These are phyloP conservation scores for Cucurbita maxima DNA, from an alignment of 306 rosid genomes.

Conservation along the genomic window DNA sequence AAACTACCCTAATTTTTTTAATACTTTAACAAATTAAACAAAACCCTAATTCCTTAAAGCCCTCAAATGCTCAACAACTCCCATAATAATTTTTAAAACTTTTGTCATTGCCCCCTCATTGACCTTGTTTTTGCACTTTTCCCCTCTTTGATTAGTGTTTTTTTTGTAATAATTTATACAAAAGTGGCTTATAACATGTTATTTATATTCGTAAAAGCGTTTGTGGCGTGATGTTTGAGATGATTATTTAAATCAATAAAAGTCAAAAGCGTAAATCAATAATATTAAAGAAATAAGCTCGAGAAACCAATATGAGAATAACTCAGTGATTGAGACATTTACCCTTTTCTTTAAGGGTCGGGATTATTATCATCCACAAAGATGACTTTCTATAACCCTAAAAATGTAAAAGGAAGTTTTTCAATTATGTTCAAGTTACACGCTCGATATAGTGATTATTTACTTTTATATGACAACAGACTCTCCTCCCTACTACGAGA, in stretches of 20 bases:
- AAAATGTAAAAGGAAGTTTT: too few relatives aligned
- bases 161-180: neutral
- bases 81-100: neutral
- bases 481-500: too few relatives aligned
- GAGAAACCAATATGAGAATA: too few relatives aligned
- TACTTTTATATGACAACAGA: too few relatives aligned
- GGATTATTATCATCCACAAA: too few relatives aligned
- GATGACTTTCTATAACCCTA: too few relatives aligned
- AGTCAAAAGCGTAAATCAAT: neutral
- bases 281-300: too few relatives aligned
- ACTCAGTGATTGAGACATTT: too few relatives aligned
- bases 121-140: neutral
- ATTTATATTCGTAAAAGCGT: neutral
- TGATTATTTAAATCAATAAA: neutral
- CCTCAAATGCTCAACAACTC: slow-evolving; percentile 4
- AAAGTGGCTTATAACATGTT: slow-evolving; percentile 2
- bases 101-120: neutral
- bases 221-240: neutral
- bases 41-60: neutral
- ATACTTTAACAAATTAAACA: neutral
- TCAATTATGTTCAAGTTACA: too few relatives aligned
- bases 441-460: too few relatives aligned
- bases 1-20: neutral
- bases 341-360: too few relatives aligned
- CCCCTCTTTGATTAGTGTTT: neutral